Conservation (phyloP, 2,329 filamentous ascomycete species). For the Diaporthe aspalathi region DNA sequence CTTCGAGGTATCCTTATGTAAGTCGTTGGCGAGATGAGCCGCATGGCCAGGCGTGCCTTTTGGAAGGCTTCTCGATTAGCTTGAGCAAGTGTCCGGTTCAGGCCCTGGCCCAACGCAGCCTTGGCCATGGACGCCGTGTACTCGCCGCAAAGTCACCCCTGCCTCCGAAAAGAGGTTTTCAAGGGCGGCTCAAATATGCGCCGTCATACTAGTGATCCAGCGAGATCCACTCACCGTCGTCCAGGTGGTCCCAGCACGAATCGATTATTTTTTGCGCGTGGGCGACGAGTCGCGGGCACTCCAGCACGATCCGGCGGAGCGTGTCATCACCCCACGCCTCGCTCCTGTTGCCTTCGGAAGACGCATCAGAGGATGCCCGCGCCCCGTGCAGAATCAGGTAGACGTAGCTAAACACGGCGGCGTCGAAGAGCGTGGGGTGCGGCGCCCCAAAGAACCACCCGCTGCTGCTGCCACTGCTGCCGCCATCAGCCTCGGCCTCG, state of each 20-base stretch:
- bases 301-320: slow-evolving; percentile 61
- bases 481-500: slow-evolving; percentile 42
- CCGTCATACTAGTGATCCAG: neutral
- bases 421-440: slow-evolving; percentile 82
- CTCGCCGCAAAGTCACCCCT: neutral
- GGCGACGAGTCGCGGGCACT: slow-evolving; percentile 70
- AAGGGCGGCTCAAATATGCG: neutral
- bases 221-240: neutral
- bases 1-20: no score
- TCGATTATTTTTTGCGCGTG: slow-evolving; percentile 64
- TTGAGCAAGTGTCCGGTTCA: neutral
- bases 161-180: neutral
- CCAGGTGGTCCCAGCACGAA: slow-evolving; percentile 43
- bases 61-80: no score
- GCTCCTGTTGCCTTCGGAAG: slow-evolving; percentile 50
- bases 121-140: neutral
- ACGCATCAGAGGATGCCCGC: slow-evolving; percentile 31
- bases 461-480: neutral
- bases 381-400: slow-evolving; percentile 75
- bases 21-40: neutral
- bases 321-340: slow-evolving; percentile 58
- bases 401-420: slow-evolving; percentile 89
- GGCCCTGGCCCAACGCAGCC: neutral
- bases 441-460: slow-evolving; percentile 62
- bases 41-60: neutral